phyloP scores from a whole-genome alignment of 2,329 filamentous ascomycete genomes.

The Diaporthe sp. region DNA sequence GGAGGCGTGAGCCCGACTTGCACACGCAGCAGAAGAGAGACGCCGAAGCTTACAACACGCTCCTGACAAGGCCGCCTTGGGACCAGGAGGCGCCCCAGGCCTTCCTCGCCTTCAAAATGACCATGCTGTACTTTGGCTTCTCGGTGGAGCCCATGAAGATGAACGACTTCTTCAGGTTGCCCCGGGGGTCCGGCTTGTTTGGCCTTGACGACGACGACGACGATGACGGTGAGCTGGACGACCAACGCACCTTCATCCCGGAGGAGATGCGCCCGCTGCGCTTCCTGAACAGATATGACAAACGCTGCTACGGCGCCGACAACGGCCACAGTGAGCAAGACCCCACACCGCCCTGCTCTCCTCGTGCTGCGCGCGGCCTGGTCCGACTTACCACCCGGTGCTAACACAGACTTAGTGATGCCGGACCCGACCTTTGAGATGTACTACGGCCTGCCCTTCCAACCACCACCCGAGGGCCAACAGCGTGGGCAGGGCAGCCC shows the following conservation, averaged over 20 bases:
- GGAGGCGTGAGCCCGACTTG: constrained; percentile 19
- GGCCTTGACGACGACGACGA: constrained; percentile 34
- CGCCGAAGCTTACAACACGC: not conserved
- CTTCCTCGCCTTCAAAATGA: constrained; percentile 56
- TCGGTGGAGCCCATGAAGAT: constrained; percentile 58
- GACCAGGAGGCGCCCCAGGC: not conserved
- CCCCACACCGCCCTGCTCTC: not conserved
- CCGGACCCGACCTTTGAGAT: constrained; percentile 38
- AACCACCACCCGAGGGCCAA: constrained; percentile 1
- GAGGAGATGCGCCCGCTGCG: constrained; percentile 40
- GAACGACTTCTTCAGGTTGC: constrained; percentile 42
- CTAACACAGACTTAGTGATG: constrained; percentile 26
- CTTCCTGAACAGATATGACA: constrained; percentile 42
- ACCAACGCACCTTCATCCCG: constrained; percentile 42
- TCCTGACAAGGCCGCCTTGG: constrained; percentile 6
- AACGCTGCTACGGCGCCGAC: constrained; percentile 37
- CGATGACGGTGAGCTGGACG: constrained; percentile 43
- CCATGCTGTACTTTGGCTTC: constrained; percentile 63
- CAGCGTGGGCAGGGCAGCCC: not conserved
- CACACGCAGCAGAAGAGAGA: constrained; percentile 25
- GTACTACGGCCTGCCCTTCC: constrained; percentile 35
- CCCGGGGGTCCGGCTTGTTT: constrained; percentile 8
- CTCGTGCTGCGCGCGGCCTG: not conserved
- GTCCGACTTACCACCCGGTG: not conserved
- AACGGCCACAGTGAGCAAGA: constrained; percentile 33